Percentiles rank a stretch among this genome's conserved stretches.
Evolutionary conservation across 2,329 filamentous ascomycete genomes (phyloP).

Genomic region (Grosmannia penicillata): DNA sequence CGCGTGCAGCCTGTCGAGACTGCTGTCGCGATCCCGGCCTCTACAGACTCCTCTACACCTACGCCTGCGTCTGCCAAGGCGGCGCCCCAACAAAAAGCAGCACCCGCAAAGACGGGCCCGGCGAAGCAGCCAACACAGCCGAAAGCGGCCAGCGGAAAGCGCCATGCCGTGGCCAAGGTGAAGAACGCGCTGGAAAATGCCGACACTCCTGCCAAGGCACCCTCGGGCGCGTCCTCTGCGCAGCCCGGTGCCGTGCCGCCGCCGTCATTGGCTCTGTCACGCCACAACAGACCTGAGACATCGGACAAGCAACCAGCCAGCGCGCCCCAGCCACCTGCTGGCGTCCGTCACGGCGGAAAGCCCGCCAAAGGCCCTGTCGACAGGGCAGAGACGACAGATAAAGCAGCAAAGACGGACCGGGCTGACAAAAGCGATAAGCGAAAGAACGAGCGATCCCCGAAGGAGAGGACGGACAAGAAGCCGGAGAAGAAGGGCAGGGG

Average conservation of each 20-base stretch:
- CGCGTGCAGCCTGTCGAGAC: constrained; percentile 27
- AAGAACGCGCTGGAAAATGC: no score
- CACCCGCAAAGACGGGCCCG: not conserved
- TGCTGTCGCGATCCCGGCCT: no score
- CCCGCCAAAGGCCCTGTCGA: not conserved
- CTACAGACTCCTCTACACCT: no score
- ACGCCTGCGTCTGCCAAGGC: no score
- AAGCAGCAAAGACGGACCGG: not conserved
- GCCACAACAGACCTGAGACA: constrained; percentile 9
- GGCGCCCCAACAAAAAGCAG: not conserved
- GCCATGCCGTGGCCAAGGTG: not conserved
- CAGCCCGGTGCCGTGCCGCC: constrained; percentile 5
- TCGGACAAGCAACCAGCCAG: not conserved
- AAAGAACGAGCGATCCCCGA: not conserved
- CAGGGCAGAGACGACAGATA: not conserved
- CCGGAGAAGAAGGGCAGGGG: not conserved
- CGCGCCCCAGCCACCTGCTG: no score
- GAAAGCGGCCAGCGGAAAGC: not conserved
- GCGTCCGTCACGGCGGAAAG: no score
- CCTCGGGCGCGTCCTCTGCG: no score
- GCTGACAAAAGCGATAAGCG: not conserved
- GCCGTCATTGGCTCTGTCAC: constrained; percentile 10
- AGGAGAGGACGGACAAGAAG: not conserved
- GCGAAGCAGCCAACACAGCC: not conserved
- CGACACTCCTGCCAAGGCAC: no score